phyloP scores from a whole-genome alignment of 1,284 basidiomycete species.

The Fomitopsis palustris region DNA sequence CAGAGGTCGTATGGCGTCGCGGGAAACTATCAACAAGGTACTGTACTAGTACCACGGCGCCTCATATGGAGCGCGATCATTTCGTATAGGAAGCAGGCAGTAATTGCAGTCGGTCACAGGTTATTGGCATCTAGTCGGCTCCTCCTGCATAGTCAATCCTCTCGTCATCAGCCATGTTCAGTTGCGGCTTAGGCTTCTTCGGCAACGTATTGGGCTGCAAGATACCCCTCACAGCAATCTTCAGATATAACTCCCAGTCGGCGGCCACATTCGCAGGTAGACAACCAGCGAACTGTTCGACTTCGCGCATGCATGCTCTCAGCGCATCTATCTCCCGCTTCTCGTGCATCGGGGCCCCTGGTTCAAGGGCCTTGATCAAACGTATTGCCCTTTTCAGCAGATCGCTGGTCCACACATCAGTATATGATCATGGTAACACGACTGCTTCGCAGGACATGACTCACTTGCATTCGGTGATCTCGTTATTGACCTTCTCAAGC shows the following conservation, averaged over 20 bases:
- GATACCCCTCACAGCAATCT: constrained; percentile 22
- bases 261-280: constrained; percentile 12
- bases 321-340: constrained; percentile 16
- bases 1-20: not conserved
- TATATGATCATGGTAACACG: too few relatives aligned
- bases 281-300: constrained; percentile 12
- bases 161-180: constrained; percentile 3
- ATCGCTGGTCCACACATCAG: too few relatives aligned
- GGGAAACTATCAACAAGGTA: not conserved
- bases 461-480: not conserved
- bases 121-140: not conserved
- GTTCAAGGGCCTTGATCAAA: constrained; percentile 15
- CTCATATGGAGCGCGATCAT: constrained; percentile 12
- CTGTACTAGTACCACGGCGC: too few relatives aligned
- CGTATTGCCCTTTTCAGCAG: not conserved
- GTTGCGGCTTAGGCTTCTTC: constrained; percentile 17
- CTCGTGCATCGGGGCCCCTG: constrained; percentile 18
- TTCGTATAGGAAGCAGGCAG: too few relatives aligned
- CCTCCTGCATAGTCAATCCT: not conserved
- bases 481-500: not conserved
- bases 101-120: not conserved
- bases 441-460: not conserved
- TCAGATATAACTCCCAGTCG: constrained; percentile 21
- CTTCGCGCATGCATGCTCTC: constrained; percentile 11
- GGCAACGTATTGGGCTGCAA: constrained; percentile 17